A percentile compares a stretch with the other conserved stretches of the same genome.
Conservation (phyloP, 306 rosid genomes). For the Rosa chinensis region DNA sequence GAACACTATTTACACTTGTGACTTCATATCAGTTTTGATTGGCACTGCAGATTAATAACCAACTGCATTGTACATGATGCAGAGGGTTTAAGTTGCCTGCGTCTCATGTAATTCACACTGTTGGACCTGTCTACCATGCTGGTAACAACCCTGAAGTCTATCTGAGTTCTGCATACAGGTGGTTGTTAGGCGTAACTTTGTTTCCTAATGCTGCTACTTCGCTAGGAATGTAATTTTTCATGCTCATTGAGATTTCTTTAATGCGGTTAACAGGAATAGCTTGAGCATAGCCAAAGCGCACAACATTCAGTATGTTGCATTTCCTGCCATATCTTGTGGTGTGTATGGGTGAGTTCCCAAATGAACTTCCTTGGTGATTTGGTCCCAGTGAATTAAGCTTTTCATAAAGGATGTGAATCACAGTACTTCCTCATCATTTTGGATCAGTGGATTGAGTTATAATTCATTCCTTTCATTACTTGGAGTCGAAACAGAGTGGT, state of each 20-base stretch:
- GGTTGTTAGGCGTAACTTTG: not conserved
- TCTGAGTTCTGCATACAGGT: constrained; percentile 83
- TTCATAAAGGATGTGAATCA: not conserved
- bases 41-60: not conserved
- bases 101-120: constrained; percentile 81
- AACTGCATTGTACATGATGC: constrained; percentile 27
- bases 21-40: not conserved
- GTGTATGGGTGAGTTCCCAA: constrained; percentile 60
- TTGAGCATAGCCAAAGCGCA: constrained; percentile 71
- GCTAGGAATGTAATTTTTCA: not conserved
- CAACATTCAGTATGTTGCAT: constrained; percentile 67
- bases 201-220: constrained; percentile 16
- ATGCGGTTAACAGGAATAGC: constrained; percentile 55
- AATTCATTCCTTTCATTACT: not conserved
- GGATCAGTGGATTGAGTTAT: not conserved
- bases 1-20: not conserved
- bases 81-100: constrained; percentile 81
- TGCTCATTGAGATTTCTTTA: constrained; percentile 3
- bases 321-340: constrained; percentile 95
- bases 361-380: not conserved
- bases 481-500: not conserved
- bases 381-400: not conserved
- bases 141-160: constrained; percentile 49
- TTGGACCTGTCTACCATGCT: constrained; percentile 65
- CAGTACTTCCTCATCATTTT: not conserved